These are phyloP conservation scores for Sequoiadendron giganteum DNA, from an alignment of 75 land plant genomes.

Conservation along the genomic window DNA sequence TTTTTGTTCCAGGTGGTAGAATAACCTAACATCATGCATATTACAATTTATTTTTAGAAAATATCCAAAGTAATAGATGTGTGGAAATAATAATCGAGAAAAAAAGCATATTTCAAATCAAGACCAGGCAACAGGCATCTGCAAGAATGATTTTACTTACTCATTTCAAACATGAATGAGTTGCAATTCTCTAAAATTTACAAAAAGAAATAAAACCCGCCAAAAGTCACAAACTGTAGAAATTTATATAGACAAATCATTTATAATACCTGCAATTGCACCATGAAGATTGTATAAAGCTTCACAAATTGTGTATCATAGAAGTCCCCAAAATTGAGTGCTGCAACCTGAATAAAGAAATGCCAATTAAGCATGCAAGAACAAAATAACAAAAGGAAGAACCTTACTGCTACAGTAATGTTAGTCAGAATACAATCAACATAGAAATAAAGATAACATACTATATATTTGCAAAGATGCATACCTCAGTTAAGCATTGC, in stretches of 20 bases:
- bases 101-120: neutral
- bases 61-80: neutral
- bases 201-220: neutral
- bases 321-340: conserved; percentile 82
- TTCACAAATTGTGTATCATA: conserved; percentile 87
- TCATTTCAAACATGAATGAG: neutral
- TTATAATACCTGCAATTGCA: conserved; percentile 79
- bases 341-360: conserved; percentile 68
- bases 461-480: neutral
- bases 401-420: neutral
- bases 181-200: neutral
- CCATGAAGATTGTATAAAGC: conserved; percentile 90
- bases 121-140: neutral
- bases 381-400: neutral
- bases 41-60: neutral
- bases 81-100: neutral
- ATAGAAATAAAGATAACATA: neutral
- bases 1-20: conserved; percentile 80
- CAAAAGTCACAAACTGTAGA: conserved; percentile 1
- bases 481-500: conserved; percentile 95
- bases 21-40: conserved; percentile 43
- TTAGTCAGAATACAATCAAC: neutral
- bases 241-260: neutral
- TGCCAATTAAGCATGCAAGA: neutral
- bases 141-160: neutral